phyloP scores from a whole-genome alignment of 768 basidiomycete species.

The Rhizopogon rudus region DNA sequence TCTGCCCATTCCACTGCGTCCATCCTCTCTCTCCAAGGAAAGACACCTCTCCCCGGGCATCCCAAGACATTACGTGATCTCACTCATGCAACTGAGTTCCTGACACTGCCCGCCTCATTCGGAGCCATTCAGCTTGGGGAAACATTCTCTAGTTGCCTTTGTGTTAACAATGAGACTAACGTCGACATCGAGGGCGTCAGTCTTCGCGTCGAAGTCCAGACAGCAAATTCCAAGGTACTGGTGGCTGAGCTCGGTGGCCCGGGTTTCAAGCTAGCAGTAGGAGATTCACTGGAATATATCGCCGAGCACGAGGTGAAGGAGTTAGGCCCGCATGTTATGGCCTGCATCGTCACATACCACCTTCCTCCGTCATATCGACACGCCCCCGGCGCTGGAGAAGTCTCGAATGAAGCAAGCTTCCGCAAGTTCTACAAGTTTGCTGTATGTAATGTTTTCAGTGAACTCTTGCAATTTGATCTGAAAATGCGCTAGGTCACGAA shows the following conservation, averaged over 20 bases:
- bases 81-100: conserved; percentile 70
- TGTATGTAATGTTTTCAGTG: conserved; percentile 39
- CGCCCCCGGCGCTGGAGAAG: conserved; percentile 42
- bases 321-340: conserved; percentile 85
- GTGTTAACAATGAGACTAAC: conserved; percentile 74
- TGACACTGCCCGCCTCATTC: conserved; percentile 79
- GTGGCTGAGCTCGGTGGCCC: conserved; percentile 61
- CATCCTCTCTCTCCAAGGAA: conserved; percentile 71
- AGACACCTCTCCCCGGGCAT: conserved; percentile 61
- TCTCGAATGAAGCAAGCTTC: conserved; percentile 47
- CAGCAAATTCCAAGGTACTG: conserved; percentile 57
- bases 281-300: conserved; percentile 60
- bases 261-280: conserved; percentile 41
- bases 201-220: conserved; percentile 84
- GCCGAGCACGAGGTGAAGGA: conserved; percentile 92
- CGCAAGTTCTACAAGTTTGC: conserved; percentile 83
- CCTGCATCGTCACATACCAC: conserved; percentile 81
- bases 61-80: conserved; percentile 84
- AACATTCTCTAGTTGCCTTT: conserved; percentile 78
- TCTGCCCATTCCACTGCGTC: conserved; percentile 79
- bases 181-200: conserved; percentile 57
- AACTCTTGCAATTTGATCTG: background rate
- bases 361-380: conserved; percentile 54
- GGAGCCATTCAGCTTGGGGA: conserved; percentile 88
- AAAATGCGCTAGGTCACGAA: conserved; percentile 67